Base-by-base conservation (phyloP, 2,329 filamentous ascomycete species). In the Aspergillus niger region DNA sequence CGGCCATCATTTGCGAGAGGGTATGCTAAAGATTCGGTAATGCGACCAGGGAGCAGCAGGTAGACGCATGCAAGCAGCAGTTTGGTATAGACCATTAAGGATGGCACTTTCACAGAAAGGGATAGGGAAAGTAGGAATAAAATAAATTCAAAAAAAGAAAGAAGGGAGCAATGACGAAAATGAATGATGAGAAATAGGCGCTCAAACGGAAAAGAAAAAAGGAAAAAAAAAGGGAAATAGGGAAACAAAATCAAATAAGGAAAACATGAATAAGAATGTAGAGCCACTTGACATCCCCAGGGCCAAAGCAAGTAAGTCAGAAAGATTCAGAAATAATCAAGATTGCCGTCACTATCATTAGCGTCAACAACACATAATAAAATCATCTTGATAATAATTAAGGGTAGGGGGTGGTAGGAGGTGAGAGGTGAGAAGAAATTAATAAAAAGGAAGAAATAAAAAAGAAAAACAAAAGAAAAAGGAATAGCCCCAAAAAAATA, bases 41-140 rank as follows among this genome's bases (percentile, higher is more conserved):
- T 53, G 59, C 39, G 47, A 55, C 41, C 52, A 61, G 43, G 58
- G 53, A 64, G 60, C 44, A 56, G 50, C 49, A 57, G 30, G 56
- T 30, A 65, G 67, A 66, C 62, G 66, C 66, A 73, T 71, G 70
- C 67, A 70, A 60, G 68, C 59, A 64, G 67, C 65, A 64, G 62
- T 67, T 67, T 62, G 63, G 60, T 67, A 67, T 67, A 62, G 62
- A 43, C 49, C 41, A 44, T 22, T 24, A 38, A 53, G 39, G 47
- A 57, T 30, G 44, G 53, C 32, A 44, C 30, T 55, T 53, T 55
- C 55, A 32, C 54, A 43, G 48, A 58, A 55, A 36, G 38, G 49
- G 36, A 17, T 15, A 52, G 43, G 36, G 51, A 24, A 24, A 44
- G 41, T 26, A 51, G 26, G 54, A 57, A 47, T 52, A 20, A 43